Evolutionary conservation across 306 rosid species (phyloP).

Genomic region (Cucurbita argyrosperma): DNA sequence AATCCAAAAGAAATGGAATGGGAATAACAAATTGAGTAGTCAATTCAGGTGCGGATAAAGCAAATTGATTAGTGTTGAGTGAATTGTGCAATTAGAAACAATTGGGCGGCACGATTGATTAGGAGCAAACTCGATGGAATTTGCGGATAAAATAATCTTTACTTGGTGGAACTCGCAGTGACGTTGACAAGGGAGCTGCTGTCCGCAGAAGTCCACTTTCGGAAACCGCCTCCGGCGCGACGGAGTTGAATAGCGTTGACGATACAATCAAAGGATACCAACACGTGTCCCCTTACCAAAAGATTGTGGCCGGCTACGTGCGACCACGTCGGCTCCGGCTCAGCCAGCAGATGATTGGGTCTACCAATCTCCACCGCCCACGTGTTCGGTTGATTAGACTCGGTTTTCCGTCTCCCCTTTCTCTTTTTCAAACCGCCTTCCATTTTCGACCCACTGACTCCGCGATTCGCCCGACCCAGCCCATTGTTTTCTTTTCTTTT

Average conservation of each 20-base stretch:
- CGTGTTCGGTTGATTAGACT: background rate
- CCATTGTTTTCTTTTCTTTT: background rate
- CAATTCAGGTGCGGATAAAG: too few species aligned
- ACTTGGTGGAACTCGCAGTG: background rate
- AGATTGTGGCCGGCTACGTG: background rate
- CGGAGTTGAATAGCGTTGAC: background rate
- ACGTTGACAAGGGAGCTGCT: background rate
- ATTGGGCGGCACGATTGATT: background rate
- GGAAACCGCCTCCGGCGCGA: background rate
- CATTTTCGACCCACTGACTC: background rate
- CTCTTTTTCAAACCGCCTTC: background rate
- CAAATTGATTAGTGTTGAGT: too few species aligned
- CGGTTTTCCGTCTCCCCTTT: background rate
- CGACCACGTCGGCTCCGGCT: background rate
- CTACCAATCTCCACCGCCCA: background rate
- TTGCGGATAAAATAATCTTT: background rate
- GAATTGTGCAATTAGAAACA: background rate
- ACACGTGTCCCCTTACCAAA: background rate
- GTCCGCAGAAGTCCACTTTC: background rate
- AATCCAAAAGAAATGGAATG: background rate
- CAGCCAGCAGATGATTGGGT: background rate
- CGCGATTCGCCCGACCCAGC: background rate
- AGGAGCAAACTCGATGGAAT: background rate
- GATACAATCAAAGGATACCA: background rate
- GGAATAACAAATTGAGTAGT: background rate